phyloP scores from a whole-genome alignment of 768 basidiomycete genomes.

The Pleurotus eryngii region DNA sequence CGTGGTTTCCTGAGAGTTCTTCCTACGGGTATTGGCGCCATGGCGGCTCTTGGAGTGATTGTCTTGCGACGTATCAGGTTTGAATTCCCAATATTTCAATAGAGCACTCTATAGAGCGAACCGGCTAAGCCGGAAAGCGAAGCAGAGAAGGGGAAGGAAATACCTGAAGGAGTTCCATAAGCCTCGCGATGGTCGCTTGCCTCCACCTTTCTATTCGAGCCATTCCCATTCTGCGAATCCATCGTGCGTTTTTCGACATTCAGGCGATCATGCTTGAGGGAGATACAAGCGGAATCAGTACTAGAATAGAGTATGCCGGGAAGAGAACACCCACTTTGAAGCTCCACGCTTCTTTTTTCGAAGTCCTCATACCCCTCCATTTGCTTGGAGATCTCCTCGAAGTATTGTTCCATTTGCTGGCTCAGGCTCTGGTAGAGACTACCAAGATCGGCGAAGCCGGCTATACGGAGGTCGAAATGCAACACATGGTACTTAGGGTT shows the following conservation, averaged over 20 bases:
- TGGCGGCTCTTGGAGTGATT: constrained; percentile 21
- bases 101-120: constrained; percentile 51
- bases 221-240: constrained; percentile 37
- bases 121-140: background rate
- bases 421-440: constrained; percentile 78
- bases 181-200: constrained; percentile 75
- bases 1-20: constrained; percentile 8
- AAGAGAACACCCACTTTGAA: constrained; percentile 57
- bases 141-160: constrained; percentile 5
- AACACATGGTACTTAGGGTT: constrained; percentile 70
- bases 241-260: constrained; percentile 62
- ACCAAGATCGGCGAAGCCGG: constrained; percentile 77
- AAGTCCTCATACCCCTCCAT: constrained; percentile 69
- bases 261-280: constrained; percentile 66
- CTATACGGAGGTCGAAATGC: constrained; percentile 80
- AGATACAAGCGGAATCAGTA: background rate
- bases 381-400: constrained; percentile 56
- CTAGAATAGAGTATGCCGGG: background rate
- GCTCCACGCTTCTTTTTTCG: constrained; percentile 69
- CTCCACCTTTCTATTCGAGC: constrained; percentile 48
- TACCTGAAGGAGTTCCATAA: constrained; percentile 85
- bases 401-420: constrained; percentile 80
- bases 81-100: constrained; percentile 70
- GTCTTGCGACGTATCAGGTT: constrained; percentile 31
- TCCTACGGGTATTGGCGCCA: constrained; percentile 19